phyloP scores from a whole-genome alignment of 768 basidiomycete genomes.

The Boletus sp. region DNA sequence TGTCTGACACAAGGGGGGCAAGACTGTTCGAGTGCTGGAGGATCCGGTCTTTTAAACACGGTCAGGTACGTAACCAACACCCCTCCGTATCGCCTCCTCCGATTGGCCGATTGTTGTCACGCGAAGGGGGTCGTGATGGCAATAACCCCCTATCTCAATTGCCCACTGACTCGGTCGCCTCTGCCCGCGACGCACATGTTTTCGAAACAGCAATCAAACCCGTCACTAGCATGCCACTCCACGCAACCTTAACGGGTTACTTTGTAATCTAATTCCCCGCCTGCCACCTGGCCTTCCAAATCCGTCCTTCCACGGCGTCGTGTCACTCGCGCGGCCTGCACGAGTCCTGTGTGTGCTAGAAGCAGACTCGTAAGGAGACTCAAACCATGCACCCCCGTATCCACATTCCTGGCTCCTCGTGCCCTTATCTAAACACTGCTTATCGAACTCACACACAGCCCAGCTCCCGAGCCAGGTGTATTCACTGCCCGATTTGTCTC shows the following conservation, averaged over 20 bases:
- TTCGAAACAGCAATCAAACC: neutral
- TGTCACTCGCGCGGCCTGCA: neutral
- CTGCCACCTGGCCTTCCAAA: constrained; percentile 1
- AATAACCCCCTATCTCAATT: constrained; percentile 11
- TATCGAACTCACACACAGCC: constrained; percentile 4
- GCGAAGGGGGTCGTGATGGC: constrained; percentile 14
- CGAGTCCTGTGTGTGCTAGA: neutral
- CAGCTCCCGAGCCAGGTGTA: no score
- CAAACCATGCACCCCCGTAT: neutral
- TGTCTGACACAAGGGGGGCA: neutral
- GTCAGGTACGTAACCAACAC: constrained; percentile 19
- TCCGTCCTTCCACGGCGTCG: neutral
- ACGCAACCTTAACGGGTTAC: neutral
- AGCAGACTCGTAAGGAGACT: neutral
- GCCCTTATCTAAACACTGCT: constrained; percentile 7
- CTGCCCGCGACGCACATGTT: neutral
- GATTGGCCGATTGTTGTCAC: constrained; percentile 26
- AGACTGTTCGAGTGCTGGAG: neutral
- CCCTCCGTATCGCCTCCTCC: neutral
- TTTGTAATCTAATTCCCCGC: neutral
- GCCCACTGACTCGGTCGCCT: constrained; percentile 5
- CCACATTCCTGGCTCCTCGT: neutral
- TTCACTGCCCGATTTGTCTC: neutral
- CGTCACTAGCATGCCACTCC: neutral
- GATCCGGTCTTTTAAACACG: constrained; percentile 14